phyloP scores from a whole-genome alignment of 208 protist genomes.

The Naegleria lovaniensis region DNA sequence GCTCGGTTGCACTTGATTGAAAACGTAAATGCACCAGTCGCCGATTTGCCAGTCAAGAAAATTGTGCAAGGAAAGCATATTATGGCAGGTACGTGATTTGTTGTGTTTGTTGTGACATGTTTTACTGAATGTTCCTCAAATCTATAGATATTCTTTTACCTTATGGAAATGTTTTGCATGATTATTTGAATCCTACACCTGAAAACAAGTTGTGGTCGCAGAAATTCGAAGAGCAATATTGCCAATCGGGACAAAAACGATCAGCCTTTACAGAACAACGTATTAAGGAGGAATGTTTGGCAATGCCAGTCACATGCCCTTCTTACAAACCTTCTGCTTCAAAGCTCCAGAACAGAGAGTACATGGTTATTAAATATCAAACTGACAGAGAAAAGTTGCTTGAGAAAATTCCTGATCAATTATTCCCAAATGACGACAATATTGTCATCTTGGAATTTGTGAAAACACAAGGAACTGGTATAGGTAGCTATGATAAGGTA shows the following conservation, averaged over 20 bases:
- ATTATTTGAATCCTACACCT: background rate
- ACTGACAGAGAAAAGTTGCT: background rate
- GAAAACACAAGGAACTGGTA: background rate
- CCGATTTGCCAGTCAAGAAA: background rate
- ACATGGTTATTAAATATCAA: background rate
- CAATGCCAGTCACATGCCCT: background rate
- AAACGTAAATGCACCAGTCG: background rate
- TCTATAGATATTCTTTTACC: background rate
- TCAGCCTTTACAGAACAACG: background rate
- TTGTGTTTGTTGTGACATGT: no score
- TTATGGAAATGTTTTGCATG: conserved; percentile 1
- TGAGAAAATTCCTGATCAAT: background rate
- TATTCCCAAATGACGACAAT: background rate
- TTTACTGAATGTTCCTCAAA: no score
- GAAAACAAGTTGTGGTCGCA: background rate
- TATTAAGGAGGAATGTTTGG: background rate
- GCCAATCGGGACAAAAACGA: background rate
- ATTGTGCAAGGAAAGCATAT: background rate
- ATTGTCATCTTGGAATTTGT: background rate
- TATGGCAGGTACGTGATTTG: background rate
- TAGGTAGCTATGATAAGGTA: background rate
- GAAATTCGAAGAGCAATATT: background rate
- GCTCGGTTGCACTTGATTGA: background rate
- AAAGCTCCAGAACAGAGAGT: background rate
- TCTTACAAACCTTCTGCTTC: background rate